Evolutionary conservation across 768 basidiomycete species (phyloP).

Genomic region (Boletus pseudo-olivaceus): DNA sequence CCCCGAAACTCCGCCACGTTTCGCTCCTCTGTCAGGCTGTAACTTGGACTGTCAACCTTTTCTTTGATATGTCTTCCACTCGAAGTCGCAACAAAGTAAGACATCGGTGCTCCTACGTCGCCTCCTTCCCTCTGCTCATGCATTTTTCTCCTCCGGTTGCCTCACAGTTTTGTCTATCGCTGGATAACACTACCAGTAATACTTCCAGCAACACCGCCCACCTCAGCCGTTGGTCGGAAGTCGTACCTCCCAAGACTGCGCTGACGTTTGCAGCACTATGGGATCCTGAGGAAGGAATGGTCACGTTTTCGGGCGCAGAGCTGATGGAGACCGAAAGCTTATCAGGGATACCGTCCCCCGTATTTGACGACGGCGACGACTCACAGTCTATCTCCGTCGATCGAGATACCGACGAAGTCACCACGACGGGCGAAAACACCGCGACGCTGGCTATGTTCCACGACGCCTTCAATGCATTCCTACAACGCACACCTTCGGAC

Average conservation of each 20-base stretch:
- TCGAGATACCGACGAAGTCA: constrained; percentile 8
- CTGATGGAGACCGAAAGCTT: constrained; percentile 35
- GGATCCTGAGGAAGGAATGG: constrained; percentile 55
- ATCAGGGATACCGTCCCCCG: constrained; percentile 4
- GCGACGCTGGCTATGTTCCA: constrained; percentile 26
- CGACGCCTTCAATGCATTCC: constrained; percentile 28
- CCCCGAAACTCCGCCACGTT: neutral
- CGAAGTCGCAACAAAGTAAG: constrained; percentile 24
- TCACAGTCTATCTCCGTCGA: constrained; percentile 14
- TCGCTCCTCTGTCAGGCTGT: neutral
- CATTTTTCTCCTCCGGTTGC: neutral
- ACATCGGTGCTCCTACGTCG: neutral
- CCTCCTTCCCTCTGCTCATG: neutral
- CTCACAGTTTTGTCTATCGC: constrained; percentile 22
- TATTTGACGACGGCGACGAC: constrained; percentile 17
- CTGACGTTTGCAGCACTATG: constrained; percentile 59
- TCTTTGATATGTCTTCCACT: constrained; percentile 12
- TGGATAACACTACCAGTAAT: constrained; percentile 15
- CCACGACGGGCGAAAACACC: constrained; percentile 17
- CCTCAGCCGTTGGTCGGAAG: constrained; percentile 51
- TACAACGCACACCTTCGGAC: constrained; percentile 21
- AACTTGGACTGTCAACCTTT: neutral
- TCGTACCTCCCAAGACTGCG: constrained; percentile 52
- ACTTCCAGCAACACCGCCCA: constrained; percentile 8
- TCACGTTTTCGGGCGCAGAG: constrained; percentile 52